phyloP scores from a whole-genome alignment of 768 basidiomycete genomes.

The Lentinula boryana region DNA sequence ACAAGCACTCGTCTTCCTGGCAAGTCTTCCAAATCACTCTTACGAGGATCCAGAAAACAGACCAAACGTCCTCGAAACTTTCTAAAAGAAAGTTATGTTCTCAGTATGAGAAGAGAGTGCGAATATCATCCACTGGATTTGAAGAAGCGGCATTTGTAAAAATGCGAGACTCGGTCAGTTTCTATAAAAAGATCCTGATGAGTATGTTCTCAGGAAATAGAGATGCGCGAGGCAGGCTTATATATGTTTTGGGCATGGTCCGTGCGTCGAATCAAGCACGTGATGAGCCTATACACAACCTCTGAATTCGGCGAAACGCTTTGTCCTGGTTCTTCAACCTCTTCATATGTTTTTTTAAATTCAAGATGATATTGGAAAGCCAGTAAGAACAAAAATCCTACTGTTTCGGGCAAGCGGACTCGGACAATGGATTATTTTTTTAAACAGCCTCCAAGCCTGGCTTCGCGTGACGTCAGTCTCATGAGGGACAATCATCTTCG shows the following conservation, averaged over 20 bases:
- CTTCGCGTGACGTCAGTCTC: no score
- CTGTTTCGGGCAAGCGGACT: no score
- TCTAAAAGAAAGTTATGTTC: slow-evolving; percentile 41
- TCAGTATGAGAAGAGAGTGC: slow-evolving; percentile 64
- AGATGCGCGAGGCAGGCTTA: not conserved
- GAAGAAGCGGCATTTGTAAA: slow-evolving; percentile 71
- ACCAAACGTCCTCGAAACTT: slow-evolving; percentile 65
- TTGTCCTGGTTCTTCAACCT: no score
- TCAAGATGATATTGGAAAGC: no score
- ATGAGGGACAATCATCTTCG: no score
- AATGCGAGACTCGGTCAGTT: slow-evolving; percentile 79
- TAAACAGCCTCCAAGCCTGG: no score
- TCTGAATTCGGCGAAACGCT: no score
- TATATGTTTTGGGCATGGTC: not conserved
- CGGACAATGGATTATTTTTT: no score
- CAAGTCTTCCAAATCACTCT: slow-evolving; percentile 24
- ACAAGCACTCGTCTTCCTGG: slow-evolving; percentile 58
- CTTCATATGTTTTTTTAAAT: no score
- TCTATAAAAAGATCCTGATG: slow-evolving; percentile 81
- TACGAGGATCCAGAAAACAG: slow-evolving; percentile 20
- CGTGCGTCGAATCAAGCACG: not conserved
- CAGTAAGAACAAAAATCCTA: no score
- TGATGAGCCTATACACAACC: no score
- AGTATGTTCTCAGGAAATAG: slow-evolving; percentile 61
- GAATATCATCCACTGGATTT: slow-evolving; percentile 65